These are phyloP conservation scores for Borealophlyctis nickersoniae DNA, from an alignment of 192 early-diverging fungal genomes.

Conservation along the genomic window DNA sequence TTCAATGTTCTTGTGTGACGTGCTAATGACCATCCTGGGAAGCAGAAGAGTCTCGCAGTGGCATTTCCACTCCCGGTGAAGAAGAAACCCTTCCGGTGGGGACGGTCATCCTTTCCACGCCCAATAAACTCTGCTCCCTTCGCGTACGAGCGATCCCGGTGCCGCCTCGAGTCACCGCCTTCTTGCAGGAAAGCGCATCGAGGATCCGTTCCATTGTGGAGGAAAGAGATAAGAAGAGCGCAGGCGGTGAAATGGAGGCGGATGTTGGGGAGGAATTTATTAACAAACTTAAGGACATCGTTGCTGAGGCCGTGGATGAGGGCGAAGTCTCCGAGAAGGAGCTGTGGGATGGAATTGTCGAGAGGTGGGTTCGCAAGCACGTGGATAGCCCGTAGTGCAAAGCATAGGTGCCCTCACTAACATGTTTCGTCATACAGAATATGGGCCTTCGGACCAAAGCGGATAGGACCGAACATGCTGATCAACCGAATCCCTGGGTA, in stretches of 20 bases:
- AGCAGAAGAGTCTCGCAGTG: too few species aligned
- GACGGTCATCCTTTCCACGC: slow-evolving; percentile 53
- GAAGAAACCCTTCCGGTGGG: slow-evolving; percentile 68
- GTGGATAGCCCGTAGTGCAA: not conserved
- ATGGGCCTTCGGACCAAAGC: slow-evolving; percentile 81
- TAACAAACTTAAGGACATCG: slow-evolving; percentile 33
- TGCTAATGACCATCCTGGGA: too few species aligned
- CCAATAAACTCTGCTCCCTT: slow-evolving; percentile 60
- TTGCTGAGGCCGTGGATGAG: slow-evolving; percentile 47
- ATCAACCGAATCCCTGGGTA: slow-evolving; percentile 64
- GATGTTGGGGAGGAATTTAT: slow-evolving; percentile 36
- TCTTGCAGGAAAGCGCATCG: slow-evolving; percentile 47
- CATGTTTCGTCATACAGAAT: too few species aligned
- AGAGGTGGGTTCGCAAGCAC: slow-evolving; percentile 36
- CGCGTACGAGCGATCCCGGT: slow-evolving; percentile 69
- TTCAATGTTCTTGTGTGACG: too few species aligned
- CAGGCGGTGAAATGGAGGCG: slow-evolving; percentile 24
- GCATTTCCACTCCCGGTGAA: too few species aligned
- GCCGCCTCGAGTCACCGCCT: slow-evolving; percentile 58
- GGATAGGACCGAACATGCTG: slow-evolving; percentile 75
- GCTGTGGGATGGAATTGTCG: slow-evolving; percentile 40
- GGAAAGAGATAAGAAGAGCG: slow-evolving; percentile 30
- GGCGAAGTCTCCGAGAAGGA: slow-evolving; percentile 44
- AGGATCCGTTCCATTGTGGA: slow-evolving; percentile 59
- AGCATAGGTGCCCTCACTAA: too few species aligned